Evolutionary conservation across 164 flowering plant genomes (phyloP).

Genomic region (Tinospora cordifolia): DNA sequence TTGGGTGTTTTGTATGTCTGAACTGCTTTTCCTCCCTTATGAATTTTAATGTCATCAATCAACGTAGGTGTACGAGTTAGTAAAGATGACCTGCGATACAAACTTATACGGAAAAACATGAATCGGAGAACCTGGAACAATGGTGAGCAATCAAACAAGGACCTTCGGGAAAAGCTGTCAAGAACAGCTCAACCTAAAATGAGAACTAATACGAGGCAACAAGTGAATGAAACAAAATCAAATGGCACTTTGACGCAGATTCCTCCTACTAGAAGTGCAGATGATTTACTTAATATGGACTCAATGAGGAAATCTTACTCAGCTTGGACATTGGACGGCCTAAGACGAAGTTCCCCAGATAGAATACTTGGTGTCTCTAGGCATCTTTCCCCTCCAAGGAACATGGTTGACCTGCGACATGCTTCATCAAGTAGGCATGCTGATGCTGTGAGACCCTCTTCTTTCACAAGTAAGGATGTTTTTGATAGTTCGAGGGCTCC

Average conservation of each 20-base stretch:
- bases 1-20: constrained; percentile 10
- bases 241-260: constrained; percentile 21
- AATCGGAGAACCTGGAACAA: constrained; percentile 21
- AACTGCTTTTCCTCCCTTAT: constrained; percentile 14
- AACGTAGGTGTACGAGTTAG: constrained; percentile 34
- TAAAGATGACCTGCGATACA: constrained; percentile 57
- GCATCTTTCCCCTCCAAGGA: constrained; percentile 42
- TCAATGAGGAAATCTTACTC: constrained; percentile 42
- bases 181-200: constrained; percentile 35
- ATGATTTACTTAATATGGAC: constrained; percentile 31
- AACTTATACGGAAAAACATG: constrained; percentile 52
- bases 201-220: constrained; percentile 21
- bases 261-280: constrained; percentile 44
- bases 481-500: constrained; percentile 35
- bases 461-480: constrained; percentile 35
- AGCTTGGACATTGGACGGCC: constrained; percentile 48
- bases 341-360: constrained; percentile 62
- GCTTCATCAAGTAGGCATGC: constrained; percentile 29
- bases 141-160: constrained; percentile 19
- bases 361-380: constrained; percentile 38
- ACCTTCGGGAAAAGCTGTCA: constrained; percentile 62
- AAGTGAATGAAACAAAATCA: constrained; percentile 26
- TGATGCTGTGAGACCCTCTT: constrained; percentile 39
- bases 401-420: constrained; percentile 28
- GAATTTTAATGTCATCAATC: constrained; percentile 22